Percentiles rank a stretch among this genome's conserved stretches.
These are phyloP conservation scores for Hyphopichia homilentoma DNA, from an alignment of 805 yeast species.

Conservation along the genomic window DNA sequence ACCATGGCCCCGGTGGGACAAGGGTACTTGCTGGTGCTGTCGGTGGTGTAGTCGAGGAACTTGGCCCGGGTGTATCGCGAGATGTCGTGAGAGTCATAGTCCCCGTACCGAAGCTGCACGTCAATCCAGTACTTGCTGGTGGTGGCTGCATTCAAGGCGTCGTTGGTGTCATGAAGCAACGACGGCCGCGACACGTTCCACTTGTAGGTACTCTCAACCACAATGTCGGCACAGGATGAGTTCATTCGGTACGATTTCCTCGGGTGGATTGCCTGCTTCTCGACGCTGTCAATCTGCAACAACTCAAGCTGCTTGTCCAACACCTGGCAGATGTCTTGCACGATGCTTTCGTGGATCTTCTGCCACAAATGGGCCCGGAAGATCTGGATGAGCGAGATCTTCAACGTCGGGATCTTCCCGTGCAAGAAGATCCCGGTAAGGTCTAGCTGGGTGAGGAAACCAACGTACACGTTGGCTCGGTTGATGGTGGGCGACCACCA, in stretches of 20 bases:
- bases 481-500: constrained; percentile 99
- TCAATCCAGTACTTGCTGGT: constrained; percentile 88
- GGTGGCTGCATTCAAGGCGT: constrained; percentile 53
- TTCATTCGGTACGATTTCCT: constrained; percentile 97
- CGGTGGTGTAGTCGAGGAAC: constrained; percentile 88
- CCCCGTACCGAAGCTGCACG: constrained; percentile 93
- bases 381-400: constrained; percentile 91
- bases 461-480: constrained; percentile 96
- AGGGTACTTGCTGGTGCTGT: constrained; percentile 80
- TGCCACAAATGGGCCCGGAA: constrained; percentile 99
- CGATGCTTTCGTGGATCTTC: constrained; percentile 93
- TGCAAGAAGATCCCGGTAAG: constrained; percentile 95
- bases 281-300: constrained; percentile 78
- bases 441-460: constrained; percentile 93
- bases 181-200: constrained; percentile 89
- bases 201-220: constrained; percentile 65
- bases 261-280: constrained; percentile 92
- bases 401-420: constrained; percentile 96
- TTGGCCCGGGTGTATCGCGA: constrained; percentile 91
- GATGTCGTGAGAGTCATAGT: constrained; percentile 95
- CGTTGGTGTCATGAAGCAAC: constrained; percentile 66
- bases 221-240: constrained; percentile 90
- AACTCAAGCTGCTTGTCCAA: constrained; percentile 83
- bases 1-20: constrained; percentile 89
- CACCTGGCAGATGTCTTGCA: constrained; percentile 89